phyloP scores from a whole-genome alignment of 139 green algal species.

The Tetradesmus lagerheimii region DNA sequence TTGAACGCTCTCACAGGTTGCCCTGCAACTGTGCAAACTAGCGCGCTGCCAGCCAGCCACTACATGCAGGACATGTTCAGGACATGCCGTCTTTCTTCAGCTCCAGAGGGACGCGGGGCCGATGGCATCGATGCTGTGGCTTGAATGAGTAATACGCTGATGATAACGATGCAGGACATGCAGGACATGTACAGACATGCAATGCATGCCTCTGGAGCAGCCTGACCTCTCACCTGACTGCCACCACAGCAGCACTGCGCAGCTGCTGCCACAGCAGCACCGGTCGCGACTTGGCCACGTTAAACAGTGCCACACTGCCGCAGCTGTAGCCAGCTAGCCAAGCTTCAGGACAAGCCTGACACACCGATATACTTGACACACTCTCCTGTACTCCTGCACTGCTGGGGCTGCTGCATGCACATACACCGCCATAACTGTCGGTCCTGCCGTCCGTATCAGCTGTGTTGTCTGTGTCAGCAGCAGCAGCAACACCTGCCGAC shows the following conservation, averaged over 20 bases:
- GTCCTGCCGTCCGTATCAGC: neutral
- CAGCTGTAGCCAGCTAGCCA: constrained; percentile 51
- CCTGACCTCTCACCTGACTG: neutral
- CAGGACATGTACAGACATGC: neutral
- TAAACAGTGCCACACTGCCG: constrained; percentile 60
- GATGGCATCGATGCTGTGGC: no score
- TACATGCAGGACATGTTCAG: no score
- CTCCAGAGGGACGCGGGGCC: no score
- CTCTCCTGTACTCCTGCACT: neutral
- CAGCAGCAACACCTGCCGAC: neutral
- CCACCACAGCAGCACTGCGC: constrained; percentile 40
- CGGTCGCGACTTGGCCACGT: neutral
- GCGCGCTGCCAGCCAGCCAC: no score
- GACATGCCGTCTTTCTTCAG: no score
- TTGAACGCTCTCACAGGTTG: no score
- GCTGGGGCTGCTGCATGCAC: neutral
- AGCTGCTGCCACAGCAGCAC: constrained; percentile 48
- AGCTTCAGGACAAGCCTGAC: constrained; percentile 37
- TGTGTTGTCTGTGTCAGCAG: neutral
- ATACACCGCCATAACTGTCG: neutral
- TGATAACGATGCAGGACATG: no score
- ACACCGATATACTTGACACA: constrained; percentile 51
- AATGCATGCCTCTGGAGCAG: neutral
- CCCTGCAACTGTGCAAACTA: no score
- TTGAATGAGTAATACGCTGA: no score